Evolutionary conservation across 176 grass and related monocot genomes (phyloP), one percentile per base, ranked within the genome.

Genomic region (Alopecurus myosuroides): DNA sequence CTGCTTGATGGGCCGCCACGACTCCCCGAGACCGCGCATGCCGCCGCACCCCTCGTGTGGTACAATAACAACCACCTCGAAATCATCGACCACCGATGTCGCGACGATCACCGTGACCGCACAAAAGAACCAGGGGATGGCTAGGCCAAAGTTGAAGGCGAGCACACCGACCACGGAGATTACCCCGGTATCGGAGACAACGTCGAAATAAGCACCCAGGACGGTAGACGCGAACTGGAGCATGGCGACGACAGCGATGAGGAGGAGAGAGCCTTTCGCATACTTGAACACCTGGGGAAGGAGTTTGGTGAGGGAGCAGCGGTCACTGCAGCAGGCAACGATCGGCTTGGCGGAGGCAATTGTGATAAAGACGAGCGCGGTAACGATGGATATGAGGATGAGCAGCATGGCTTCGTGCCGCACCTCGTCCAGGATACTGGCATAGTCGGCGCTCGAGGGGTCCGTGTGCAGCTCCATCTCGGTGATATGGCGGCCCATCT

Each of bases 361-460:
- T 19, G 19, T 8, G 19, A 52, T 17, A 52, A 52, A 19, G 18
- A 20, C 18, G 50, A 52, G 50, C 50, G 50, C 50, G 50, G 8
- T 22, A 19, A 19, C 50, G 19, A 52, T 19, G 50, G 50, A 52
- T 17, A 52, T 52, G 50, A 52, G 0, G 41, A 65, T 0, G 15
- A 87, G 39, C 33, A 31, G 15, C 26, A 6, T 66, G 8, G 2
- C 0, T 8, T 77, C 42, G 4, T 23, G 50, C 7, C 50, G 18
- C 18, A 52, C 50, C 57, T 79, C 77, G 7, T 52, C 50, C 6
- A 52, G 50, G 18, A 87, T 23, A 53, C 26, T 26, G 30, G 67
- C 52, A 5, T 81, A 87, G 1, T 81, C 78, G 31, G 67, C 25
- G 23, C 78, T 88, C 0, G 73, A 74, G 3, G 77, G 77, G 18